Conservation (phyloP, 306 rosid species). For the Prunus fruticosa region DNA sequence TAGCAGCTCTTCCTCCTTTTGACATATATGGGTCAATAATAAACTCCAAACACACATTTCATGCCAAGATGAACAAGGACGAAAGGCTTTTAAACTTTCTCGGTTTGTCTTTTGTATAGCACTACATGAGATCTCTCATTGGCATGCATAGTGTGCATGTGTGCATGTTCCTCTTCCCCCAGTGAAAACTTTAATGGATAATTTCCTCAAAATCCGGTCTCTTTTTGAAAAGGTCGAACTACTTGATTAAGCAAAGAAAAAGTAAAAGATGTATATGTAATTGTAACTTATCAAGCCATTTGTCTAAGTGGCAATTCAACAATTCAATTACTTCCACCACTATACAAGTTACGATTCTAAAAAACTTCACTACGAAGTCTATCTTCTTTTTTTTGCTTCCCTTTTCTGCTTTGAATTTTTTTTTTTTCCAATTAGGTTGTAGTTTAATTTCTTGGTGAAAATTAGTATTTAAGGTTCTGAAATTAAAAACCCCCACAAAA, state of each 20-base stretch:
- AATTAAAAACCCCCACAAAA: neutral
- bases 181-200: neutral
- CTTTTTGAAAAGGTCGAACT: neutral
- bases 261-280: neutral
- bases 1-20: no score
- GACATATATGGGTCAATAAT: no score
- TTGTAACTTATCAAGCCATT: neutral
- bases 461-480: neutral
- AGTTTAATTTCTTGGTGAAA: neutral
- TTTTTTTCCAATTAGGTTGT: neutral
- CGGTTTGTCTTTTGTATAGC: neutral
- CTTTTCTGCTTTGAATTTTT: neutral
- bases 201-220: slow-evolving; percentile 1
- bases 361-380: neutral
- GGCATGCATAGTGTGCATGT: neutral
- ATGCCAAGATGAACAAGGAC: no score
- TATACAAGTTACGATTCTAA: neutral
- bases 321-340: neutral
- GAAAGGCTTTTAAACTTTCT: no score
- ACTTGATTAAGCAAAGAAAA: neutral
- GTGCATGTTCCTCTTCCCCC: neutral
- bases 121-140: no score
- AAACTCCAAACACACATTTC: no score
- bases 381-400: neutral
- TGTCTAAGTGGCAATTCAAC: no score